Base-by-base conservation (phyloP, 208 protist species). In the Trypanosoma mega region DNA sequence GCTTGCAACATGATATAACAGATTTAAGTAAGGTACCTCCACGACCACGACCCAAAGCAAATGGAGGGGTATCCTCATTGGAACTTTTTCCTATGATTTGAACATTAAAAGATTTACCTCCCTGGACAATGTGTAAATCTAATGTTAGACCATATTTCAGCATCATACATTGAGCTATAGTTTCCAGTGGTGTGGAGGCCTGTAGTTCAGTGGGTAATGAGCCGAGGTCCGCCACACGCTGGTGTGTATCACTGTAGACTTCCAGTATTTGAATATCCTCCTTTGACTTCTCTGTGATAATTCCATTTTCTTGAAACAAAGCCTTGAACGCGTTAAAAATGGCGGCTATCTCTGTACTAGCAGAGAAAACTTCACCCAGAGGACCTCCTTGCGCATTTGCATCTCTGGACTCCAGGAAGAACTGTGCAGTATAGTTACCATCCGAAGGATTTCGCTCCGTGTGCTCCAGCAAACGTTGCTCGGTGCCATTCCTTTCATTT, bases 1-100 rank as follows among this genome's bases (percentile, higher is more conserved):
- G 30, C 20, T 55, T 68, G 9, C 70, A 69, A 3, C 68, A 72
- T 5, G 61, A 73, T 29, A 87, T 63, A 14, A 74, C 69, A 33
- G 69, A 51, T 26, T 57, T 65, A 21, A 68, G 41, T 30, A 68
- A 12, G 47, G 69, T 65, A 20, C 34, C 51, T 12, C 69, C 69
- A 21, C 61, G 51, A 34, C 69, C 69, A 55, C 60, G 60, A 18
- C 58, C 67, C 2, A 73, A 36, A 59, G 59, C 61, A 56, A 67
- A 62, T n/a, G 48, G 60, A 1, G 18, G 5, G 43, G 37, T 26
- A 24, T 29, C 48, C 7, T 39, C 3, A 34, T 16, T 24, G n/a
- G 64, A 56, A 23, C 48, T 53, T 2, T 30, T 8, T 37, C 64
- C 64, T 44, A 51, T 59, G 2, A 71, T 14, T 31, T 71, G 54